Evolutionary conservation across 2,329 filamentous ascomycete genomes (phyloP).

Genomic region (Hypoxylon sp.): DNA sequence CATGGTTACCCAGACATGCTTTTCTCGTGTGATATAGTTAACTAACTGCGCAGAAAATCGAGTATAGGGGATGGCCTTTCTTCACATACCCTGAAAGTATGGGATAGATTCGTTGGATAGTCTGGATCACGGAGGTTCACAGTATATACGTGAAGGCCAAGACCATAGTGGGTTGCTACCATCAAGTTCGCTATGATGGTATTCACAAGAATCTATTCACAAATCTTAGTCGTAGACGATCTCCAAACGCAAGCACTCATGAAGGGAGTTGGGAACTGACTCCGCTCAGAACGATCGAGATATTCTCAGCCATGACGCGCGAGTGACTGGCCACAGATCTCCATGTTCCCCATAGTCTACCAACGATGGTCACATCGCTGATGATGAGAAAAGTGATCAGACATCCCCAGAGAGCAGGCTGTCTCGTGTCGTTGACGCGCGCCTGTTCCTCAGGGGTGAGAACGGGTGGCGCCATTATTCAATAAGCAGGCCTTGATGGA

Average conservation of each 20-base stretch:
- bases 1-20: constrained; percentile 52
- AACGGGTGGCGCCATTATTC: constrained; percentile 31
- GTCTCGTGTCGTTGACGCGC: constrained; percentile 41
- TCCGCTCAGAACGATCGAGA: constrained; percentile 46
- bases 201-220: constrained; percentile 44
- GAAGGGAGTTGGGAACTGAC: constrained; percentile 38
- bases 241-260: not conserved
- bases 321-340: constrained; percentile 39
- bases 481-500: constrained; percentile 9
- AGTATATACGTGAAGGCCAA: constrained; percentile 45
- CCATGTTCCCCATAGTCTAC: constrained; percentile 49
- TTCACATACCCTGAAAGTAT: constrained; percentile 46
- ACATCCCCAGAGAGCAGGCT: constrained; percentile 47
- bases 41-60: not conserved
- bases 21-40: constrained; percentile 17
- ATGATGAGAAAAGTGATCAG: constrained; percentile 46
- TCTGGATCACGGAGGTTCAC: constrained; percentile 44
- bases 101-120: constrained; percentile 46
- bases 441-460: constrained; percentile 35
- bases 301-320: constrained; percentile 44
- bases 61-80: not conserved
- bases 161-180: constrained; percentile 48
- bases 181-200: constrained; percentile 50
- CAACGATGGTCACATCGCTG: constrained; percentile 43
- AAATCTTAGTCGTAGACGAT: constrained; percentile 14